Percentiles rank a stretch among this genome's conserved stretches.
Conservation (phyloP, 1,139 yeast species). For the Magnusiomyces fungicola region DNA sequence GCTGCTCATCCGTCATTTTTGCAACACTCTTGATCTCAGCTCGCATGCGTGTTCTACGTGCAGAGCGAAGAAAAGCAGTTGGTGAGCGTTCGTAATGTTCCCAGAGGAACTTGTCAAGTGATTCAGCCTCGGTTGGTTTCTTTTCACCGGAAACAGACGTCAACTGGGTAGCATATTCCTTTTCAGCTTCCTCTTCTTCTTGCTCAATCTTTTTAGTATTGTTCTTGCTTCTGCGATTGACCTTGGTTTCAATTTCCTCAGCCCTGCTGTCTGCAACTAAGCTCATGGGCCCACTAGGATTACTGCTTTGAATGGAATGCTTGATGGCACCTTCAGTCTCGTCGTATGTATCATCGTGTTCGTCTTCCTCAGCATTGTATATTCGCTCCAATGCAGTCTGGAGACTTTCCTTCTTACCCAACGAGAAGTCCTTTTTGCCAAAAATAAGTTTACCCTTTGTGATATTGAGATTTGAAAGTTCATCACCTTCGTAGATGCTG, state of each 20-base stretch:
- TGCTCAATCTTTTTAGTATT: slow-evolving; percentile 10
- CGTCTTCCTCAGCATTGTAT: slow-evolving; percentile 68
- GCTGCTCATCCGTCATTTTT: slow-evolving; percentile 79
- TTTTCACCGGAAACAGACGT: no score
- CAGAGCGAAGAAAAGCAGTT: slow-evolving; percentile 41
- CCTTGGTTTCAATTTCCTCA: no score
- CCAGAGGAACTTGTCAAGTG: slow-evolving; percentile 52
- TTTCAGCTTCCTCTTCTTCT: slow-evolving; percentile 46
- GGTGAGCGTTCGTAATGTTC: slow-evolving; percentile 48
- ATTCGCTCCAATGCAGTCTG: slow-evolving; percentile 57
- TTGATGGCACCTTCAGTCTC: no score
- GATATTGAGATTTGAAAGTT: slow-evolving; percentile 28
- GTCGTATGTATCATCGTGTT: slow-evolving; percentile 78
- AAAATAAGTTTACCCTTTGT: slow-evolving; percentile 18
- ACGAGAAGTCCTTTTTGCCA: slow-evolving; percentile 28
- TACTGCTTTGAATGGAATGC: no score
- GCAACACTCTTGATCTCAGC: slow-evolving; percentile 45
- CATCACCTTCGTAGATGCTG: slow-evolving; percentile 33
- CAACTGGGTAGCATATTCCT: no score
- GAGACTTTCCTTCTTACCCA: slow-evolving; percentile 34
- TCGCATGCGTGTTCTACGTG: slow-evolving; percentile 49
- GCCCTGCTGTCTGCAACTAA: no score
- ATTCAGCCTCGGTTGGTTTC: no score
- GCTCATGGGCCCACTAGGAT: no score
- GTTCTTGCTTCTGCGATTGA: no score